These are phyloP conservation scores for Noccaea caerulescens DNA, from an alignment of 345 rosid species.

Conservation along the genomic window DNA sequence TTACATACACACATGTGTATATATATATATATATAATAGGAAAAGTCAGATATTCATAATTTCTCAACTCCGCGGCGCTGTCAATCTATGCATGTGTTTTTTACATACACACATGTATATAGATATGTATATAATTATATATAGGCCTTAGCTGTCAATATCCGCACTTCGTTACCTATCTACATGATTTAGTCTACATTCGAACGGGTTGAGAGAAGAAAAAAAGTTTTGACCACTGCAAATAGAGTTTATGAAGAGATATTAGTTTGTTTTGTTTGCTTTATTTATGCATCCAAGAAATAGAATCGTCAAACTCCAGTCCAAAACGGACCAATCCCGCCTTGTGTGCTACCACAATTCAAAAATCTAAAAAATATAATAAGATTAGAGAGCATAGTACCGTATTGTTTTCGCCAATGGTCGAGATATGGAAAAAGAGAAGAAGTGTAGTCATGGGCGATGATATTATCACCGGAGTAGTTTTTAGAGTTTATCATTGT, in stretches of 20 bases:
- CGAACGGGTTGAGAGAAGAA: background rate
- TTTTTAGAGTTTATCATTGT: conserved; percentile 25
- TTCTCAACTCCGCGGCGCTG: conserved; percentile 16
- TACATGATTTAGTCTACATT: background rate
- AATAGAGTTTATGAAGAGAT: background rate
- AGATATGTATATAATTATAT: background rate
- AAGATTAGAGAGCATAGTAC: conserved; percentile 43
- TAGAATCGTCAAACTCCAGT: background rate
- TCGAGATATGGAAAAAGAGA: conserved; percentile 77
- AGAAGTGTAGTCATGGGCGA: conserved; percentile 74
- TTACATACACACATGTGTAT: background rate
- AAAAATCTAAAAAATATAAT: background rate
- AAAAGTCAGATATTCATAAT: conserved; percentile 16
- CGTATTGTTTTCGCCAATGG: conserved; percentile 77
- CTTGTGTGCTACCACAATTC: background rate
- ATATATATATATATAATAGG: background rate
- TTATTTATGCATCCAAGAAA: background rate
- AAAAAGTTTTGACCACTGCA: background rate
- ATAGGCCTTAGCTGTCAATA: conserved; percentile 27
- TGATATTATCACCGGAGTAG: conserved; percentile 41
- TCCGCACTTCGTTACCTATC: background rate
- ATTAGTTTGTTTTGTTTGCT: conserved; percentile 12
- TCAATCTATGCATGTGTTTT: conserved; percentile 25
- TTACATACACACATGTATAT: background rate
- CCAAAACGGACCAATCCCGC: conserved; percentile 13